Evolutionary conservation across 1,139 yeast species (phyloP), one percentile per base, ranked within the genome.

Genomic region (Yamadazyma sp.): DNA sequence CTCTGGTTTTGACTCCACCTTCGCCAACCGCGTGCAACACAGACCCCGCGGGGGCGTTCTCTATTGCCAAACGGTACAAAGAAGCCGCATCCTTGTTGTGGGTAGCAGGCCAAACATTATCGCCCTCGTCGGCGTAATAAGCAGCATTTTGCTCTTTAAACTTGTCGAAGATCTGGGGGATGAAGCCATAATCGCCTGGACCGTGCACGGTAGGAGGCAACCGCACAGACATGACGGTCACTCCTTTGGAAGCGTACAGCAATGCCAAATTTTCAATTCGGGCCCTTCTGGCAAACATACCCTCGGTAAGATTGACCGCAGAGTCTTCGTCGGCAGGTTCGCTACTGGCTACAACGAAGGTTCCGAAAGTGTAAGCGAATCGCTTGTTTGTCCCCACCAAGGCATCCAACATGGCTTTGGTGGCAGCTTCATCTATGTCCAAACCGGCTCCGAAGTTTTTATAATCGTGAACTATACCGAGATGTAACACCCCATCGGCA

Each of bases 401-500:
- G 2, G 53, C 54, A 1, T 55, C 52, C 20, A 48, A 32, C 40
- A 63, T 49, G 14, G 59, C 51, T 6, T 34, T 27, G 9, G 47
- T 40, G 5, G 62, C 62, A 5, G 27, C 40, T 6, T 35, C 43
- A 23, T 62, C 66, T 33, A 18, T 42, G 20, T 20, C 22, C 22
- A 20, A 6, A 20, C 8, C 5, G 8, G 3, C 47, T 37, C 5
- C 37, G 35, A 38, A 58, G 55, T 31, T n/a, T n/a, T n/a, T n/a
- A n/a, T n/a, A n/a, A 20, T 20, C 22, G 8, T 20, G 22, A 20
- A 20, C 8, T 43, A 56, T 64, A 1, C 59, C 73, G 27, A 62
- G 42, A 38, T 66, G 71, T 14, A 64, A 33, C 4, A 56, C 58
- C 9, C 58, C 73, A 41, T 66, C 71, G 9, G 58, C 33, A 27